These are phyloP conservation scores for Baffinella frigidus DNA, from an alignment of 208 protist species.

Conservation along the genomic window DNA sequence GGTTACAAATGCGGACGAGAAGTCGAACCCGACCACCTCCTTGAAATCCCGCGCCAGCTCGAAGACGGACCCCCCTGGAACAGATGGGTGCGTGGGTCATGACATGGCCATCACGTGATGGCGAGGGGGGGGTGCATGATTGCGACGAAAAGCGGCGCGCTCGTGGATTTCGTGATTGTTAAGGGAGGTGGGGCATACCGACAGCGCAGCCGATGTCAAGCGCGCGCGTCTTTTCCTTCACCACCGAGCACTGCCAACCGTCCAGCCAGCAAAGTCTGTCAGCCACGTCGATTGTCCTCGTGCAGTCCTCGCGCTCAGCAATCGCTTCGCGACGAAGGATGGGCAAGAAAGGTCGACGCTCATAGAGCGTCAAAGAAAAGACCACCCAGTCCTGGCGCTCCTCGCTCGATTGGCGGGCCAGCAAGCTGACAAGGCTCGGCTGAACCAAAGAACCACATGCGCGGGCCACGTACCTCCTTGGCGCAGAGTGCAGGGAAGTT, in stretches of 20 bases:
- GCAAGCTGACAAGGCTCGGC: no score
- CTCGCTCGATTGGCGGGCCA: no score
- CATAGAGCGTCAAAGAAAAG: no score
- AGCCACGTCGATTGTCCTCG: neutral
- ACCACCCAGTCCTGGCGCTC: no score
- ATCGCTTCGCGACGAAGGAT: no score
- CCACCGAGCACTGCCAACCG: no score
- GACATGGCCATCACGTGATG: neutral
- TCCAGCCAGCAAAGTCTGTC: no score
- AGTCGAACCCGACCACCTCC: constrained; percentile 66
- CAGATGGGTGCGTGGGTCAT: constrained; percentile 7
- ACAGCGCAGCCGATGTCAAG: neutral
- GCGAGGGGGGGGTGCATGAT: no score
- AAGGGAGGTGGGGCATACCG: neutral
- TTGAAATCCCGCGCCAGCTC: constrained; percentile 70
- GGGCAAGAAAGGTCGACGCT: no score
- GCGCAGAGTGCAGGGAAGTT: constrained; percentile 10
- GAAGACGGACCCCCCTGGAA: constrained; percentile 71
- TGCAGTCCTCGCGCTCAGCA: neutral
- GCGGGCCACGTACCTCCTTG: no score
- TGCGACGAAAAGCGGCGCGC: no score
- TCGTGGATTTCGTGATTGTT: neutral
- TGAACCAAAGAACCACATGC: no score
- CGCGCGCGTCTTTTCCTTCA: neutral
- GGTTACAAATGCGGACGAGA: constrained; percentile 62